Percentiles rank a stretch among this genome's conserved stretches.
Evolutionary conservation across 2,329 filamentous ascomycete species (phyloP).

Genomic region (Nannizzia gypsea): DNA sequence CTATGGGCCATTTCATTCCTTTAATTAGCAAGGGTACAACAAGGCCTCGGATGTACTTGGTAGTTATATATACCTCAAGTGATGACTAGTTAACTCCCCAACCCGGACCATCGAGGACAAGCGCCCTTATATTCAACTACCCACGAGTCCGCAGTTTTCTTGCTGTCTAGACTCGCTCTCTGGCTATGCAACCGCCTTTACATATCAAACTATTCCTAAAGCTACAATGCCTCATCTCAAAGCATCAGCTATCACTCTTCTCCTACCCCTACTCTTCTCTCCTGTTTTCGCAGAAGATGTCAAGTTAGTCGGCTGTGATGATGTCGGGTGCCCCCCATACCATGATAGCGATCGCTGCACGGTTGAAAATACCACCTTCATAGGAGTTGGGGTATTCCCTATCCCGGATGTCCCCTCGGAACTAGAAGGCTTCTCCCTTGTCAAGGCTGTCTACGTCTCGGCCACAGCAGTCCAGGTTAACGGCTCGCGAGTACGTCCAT

Average conservation of each 20-base stretch:
- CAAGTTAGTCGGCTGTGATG: not conserved
- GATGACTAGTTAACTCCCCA: too few species aligned
- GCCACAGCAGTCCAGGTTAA: not conserved
- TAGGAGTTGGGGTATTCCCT: not conserved
- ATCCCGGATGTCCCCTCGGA: conserved; percentile 8
- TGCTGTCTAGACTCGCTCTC: too few species aligned
- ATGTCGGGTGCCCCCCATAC: not conserved
- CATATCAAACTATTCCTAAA: too few species aligned
- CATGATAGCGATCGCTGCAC: not conserved
- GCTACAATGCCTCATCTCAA: not conserved
- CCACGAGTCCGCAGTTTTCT: too few species aligned
- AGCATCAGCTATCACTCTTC: not conserved
- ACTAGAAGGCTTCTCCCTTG: conserved; percentile 14
- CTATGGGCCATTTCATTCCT: too few species aligned
- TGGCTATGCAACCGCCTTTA: too few species aligned
- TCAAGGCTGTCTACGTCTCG: conserved; percentile 12
- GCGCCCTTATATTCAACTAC: too few species aligned
- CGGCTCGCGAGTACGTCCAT: not conserved
- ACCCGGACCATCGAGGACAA: too few species aligned
- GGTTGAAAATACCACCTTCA: not conserved
- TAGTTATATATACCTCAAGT: too few species aligned
- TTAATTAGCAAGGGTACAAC: too few species aligned
- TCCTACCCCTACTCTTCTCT: not conserved
- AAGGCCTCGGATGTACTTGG: too few species aligned
- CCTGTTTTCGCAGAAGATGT: not conserved